Conservation (phyloP, 345 rosid species). For the Populus deltoides region DNA sequence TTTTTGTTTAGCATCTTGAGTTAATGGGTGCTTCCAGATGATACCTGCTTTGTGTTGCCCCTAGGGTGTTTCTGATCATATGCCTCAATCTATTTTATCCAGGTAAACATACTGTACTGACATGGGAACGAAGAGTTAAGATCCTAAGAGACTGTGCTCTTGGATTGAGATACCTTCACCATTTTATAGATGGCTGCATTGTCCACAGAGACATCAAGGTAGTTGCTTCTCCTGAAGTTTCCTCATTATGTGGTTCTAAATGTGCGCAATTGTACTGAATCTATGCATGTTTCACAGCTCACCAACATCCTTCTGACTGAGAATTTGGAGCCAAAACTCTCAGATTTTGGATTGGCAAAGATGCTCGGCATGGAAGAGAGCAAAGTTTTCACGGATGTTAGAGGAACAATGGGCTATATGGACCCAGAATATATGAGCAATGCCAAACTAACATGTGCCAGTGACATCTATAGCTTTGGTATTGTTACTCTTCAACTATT, state of each 20-base stretch:
- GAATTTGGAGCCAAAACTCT: slow-evolving; percentile 53
- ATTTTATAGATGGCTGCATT: slow-evolving; percentile 56
- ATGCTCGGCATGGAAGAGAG: slow-evolving; percentile 70
- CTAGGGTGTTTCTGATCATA: not conserved
- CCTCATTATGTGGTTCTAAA: not conserved
- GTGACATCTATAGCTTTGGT: slow-evolving; percentile 70
- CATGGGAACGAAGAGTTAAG: slow-evolving; percentile 62
- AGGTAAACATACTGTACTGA: slow-evolving; percentile 46
- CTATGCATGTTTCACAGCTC: slow-evolving; percentile 33
- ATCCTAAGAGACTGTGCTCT: slow-evolving; percentile 54
- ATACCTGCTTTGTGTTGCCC: not conserved
- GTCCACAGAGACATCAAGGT: slow-evolving; percentile 76
- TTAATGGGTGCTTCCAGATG: not conserved
- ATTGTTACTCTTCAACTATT: slow-evolving; percentile 60
- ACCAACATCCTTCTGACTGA: slow-evolving; percentile 69
- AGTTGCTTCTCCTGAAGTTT: not conserved
- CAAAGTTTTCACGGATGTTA: slow-evolving; percentile 70
- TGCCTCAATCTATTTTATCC: not conserved
- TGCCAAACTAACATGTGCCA: slow-evolving; percentile 58
- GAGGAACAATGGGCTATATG: slow-evolving; percentile 76
- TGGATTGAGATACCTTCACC: slow-evolving; percentile 58
- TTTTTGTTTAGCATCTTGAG: too few species aligned
- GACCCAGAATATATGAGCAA: slow-evolving; percentile 74
- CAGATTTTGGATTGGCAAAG: slow-evolving; percentile 65
- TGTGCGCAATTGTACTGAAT: not conserved